Conservation (phyloP, 768 basidiomycete genomes). For the Termitomyces sp. region DNA sequence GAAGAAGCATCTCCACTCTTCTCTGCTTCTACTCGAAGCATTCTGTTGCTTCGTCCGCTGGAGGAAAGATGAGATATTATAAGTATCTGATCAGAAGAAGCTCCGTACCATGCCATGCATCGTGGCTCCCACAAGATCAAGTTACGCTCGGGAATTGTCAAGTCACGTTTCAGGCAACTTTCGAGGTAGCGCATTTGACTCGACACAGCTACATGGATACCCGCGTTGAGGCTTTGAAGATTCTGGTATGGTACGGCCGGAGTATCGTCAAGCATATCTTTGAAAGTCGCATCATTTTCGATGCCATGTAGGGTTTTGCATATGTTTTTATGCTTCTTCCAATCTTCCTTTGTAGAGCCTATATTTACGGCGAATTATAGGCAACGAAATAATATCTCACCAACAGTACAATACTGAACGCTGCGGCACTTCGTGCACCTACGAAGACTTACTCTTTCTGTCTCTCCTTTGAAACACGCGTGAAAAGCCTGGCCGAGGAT, state of each 20-base stretch:
- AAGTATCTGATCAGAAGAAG: neutral
- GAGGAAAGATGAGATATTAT: neutral
- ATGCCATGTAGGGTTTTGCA: conserved; percentile 27
- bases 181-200: neutral
- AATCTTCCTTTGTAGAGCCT: conserved; percentile 22
- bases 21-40: conserved; percentile 19
- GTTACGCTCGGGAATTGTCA: conserved; percentile 11
- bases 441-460: conserved; percentile 15
- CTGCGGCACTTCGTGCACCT: conserved; percentile 28
- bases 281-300: conserved; percentile 14
- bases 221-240: conserved; percentile 7
- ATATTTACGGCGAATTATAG: no score
- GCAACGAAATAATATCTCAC: conserved; percentile 21
- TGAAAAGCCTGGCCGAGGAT: conserved; percentile 25
- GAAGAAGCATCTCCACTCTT: neutral
- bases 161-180: conserved; percentile 1
- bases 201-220: neutral
- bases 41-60: conserved; percentile 22
- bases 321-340: conserved; percentile 27
- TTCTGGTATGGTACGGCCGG: conserved; percentile 9
- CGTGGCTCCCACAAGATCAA: conserved; percentile 19
- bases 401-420: conserved; percentile 28
- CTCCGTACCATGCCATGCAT: conserved; percentile 20
- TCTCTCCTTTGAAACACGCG: conserved; percentile 24
- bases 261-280: conserved; percentile 8